Conservation (phyloP, 306 rosid genomes). For the Pyrus bretschneideri region DNA sequence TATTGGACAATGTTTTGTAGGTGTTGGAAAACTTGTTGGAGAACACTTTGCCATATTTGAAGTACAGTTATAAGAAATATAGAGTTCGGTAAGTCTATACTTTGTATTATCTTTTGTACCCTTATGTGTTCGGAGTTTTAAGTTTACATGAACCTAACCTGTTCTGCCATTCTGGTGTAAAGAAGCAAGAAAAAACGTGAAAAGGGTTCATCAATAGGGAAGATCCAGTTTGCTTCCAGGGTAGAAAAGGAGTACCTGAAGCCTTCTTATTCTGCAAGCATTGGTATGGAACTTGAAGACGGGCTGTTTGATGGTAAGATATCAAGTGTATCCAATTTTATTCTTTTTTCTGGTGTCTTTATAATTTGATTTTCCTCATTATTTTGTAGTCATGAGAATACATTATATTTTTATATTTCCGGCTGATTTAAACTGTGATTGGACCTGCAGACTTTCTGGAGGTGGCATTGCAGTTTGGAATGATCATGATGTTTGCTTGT, state of each 20-base stretch:
- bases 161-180: constrained; percentile 20
- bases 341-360: neutral
- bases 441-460: constrained; percentile 78
- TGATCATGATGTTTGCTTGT: constrained; percentile 96
- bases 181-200: constrained; percentile 64
- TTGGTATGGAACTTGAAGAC: constrained; percentile 88
- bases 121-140: neutral
- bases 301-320: constrained; percentile 89
- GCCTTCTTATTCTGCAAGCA: constrained; percentile 91
- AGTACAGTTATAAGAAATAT: constrained; percentile 77
- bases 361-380: neutral
- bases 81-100: constrained; percentile 58
- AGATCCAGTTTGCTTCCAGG: constrained; percentile 65
- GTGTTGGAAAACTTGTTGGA: constrained; percentile 86
- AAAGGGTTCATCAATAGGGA: constrained; percentile 52
- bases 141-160: constrained; percentile 14
- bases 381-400: neutral
- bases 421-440: constrained; percentile 7
- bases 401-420: neutral
- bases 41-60: constrained; percentile 76
- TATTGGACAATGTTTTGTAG: constrained; percentile 36
- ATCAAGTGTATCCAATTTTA: constrained; percentile 11
- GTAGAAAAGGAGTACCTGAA: constrained; percentile 94
- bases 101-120: neutral
- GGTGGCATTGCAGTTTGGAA: constrained; percentile 94